A percentile compares a stretch with the other conserved stretches of the same genome.
phyloP scores from a whole-genome alignment of 345 rosid species.

The Arabidopsis suecica region DNA sequence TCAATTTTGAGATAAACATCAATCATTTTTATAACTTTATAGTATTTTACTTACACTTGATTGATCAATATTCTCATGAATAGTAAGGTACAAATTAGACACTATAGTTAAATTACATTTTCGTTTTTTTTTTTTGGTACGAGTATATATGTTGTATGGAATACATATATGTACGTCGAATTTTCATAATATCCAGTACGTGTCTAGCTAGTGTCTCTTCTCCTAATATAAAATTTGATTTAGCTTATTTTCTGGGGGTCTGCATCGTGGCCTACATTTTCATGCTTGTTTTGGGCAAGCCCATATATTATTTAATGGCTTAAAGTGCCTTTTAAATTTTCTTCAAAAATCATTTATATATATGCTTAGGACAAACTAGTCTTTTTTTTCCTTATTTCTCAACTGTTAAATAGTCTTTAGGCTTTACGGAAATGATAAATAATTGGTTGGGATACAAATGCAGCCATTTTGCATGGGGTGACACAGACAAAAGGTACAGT shows the following conservation, averaged over 20 bases:
- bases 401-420: conserved; percentile 30
- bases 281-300: conserved; percentile 15
- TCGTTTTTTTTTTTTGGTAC: background rate
- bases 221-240: conserved; percentile 9
- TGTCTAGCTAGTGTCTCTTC: background rate
- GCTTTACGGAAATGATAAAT: conserved; percentile 39
- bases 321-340: conserved; percentile 1
- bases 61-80: background rate
- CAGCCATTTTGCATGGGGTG: conserved; percentile 42
- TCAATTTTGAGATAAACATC: conserved; percentile 35
- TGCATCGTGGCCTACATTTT: conserved; percentile 33
- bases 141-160: background rate
- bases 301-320: conserved; percentile 12
- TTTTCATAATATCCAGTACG: background rate
- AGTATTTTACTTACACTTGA: background rate
- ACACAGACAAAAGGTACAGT: conserved; percentile 31
- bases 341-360: background rate
- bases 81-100: conserved; percentile 14
- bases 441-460: conserved; percentile 33
- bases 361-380: conserved; percentile 13
- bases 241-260: conserved; percentile 27
- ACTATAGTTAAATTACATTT: background rate
- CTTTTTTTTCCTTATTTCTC: background rate
- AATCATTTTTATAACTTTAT: conserved; percentile 19
- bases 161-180: background rate